Conservation (phyloP, 257 asterid species). For the Leptodermis oblonga region DNA sequence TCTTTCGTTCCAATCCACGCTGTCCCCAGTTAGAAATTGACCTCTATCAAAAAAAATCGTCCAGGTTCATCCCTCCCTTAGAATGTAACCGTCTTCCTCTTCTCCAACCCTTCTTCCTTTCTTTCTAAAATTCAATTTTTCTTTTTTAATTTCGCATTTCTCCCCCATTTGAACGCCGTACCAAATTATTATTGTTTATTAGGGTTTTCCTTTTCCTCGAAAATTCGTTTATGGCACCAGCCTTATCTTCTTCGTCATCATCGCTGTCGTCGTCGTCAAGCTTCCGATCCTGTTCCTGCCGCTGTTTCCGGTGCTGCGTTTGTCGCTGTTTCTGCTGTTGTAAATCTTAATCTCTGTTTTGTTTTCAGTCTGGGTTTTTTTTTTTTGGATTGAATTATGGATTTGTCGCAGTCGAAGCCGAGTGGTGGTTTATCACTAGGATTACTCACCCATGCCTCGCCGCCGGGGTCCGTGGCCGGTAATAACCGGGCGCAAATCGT, state of each 20-base stretch:
- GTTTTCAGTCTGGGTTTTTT: not conserved
- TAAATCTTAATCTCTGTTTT: not conserved
- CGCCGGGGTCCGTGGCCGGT: constrained; percentile 13
- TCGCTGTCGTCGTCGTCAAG: not conserved
- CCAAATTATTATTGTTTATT: not conserved
- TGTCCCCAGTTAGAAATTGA: not conserved
- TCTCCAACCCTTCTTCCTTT: constrained; percentile 22
- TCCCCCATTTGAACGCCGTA: not conserved
- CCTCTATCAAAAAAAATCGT: constrained; percentile 23
- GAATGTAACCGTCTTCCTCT: constrained; percentile 35
- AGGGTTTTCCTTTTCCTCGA: not conserved
- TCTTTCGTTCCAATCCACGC: constrained; percentile 5
- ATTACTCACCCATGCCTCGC: constrained; percentile 53
- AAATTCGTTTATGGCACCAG: constrained; percentile 25
- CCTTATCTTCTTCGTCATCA: constrained; percentile 18
- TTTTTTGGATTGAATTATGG: constrained; percentile 36
- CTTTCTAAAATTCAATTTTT: not conserved
- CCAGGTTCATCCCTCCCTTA: constrained; percentile 44
- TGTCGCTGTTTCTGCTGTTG: constrained; percentile 25
- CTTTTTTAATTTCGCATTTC: too few species aligned
- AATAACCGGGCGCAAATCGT: constrained; percentile 32
- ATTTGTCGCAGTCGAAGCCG: constrained; percentile 51
- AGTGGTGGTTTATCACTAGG: constrained; percentile 50
- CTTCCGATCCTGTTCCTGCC: constrained; percentile 16
- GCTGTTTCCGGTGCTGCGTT: constrained; percentile 21